Conservation (phyloP, 2,329 filamentous ascomycete genomes). For the Phialophora chinensis region DNA sequence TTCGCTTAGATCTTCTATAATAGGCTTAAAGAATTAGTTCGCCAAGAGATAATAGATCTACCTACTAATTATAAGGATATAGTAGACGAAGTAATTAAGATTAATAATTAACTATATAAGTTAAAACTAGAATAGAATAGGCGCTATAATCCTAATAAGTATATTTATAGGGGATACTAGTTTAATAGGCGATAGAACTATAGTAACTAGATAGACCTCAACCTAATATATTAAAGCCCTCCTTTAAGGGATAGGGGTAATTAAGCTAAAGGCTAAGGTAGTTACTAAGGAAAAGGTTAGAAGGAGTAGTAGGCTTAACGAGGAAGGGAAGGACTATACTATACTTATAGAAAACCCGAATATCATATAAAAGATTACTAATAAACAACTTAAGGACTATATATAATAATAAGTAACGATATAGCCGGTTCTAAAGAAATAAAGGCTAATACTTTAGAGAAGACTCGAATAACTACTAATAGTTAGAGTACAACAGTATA, state of each 20-base stretch:
- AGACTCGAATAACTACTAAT: not conserved
- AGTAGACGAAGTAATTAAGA: not conserved
- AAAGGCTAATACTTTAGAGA: not conserved
- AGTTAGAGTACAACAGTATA: conserved; percentile 1
- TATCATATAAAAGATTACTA: not conserved
- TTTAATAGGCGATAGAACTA: not conserved
- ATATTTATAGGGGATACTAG: not conserved
- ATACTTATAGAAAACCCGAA: not conserved
- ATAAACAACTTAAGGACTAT: not conserved
- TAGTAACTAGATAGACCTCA: not conserved
- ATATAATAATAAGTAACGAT: not conserved
- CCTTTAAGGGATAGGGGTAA: not conserved
- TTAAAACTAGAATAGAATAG: not conserved
- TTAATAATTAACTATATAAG: not conserved
- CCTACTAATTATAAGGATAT: not conserved
- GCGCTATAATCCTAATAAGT: no score
- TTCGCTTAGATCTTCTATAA: not conserved
- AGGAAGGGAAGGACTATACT: not conserved
- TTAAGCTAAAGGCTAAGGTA: not conserved
- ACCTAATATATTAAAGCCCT: not conserved
- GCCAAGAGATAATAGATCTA: not conserved
- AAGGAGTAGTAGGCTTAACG: not conserved
- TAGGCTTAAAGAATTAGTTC: not conserved
- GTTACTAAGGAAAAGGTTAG: not conserved
- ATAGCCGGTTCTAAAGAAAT: not conserved